Base-by-base conservation (phyloP, 2,329 filamentous ascomycete species). In the Escovopsis weberi region DNA sequence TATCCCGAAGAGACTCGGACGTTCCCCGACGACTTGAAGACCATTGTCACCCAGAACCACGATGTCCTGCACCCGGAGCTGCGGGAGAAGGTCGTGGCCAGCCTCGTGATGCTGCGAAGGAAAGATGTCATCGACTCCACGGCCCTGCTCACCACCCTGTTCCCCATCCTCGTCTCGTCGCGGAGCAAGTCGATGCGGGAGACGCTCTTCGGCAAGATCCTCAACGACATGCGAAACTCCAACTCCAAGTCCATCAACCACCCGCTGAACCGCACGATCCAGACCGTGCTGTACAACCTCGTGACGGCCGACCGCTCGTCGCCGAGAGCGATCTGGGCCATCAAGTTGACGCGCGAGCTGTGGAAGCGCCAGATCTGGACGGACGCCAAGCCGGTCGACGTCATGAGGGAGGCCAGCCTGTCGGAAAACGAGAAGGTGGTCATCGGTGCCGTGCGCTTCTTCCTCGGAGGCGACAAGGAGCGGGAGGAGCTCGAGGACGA, bases 281-380 rank as follows among this genome's bases (percentile, higher is more conserved):
- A 98, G 62, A 93, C 85, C 3, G 85, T 93, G 11, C 75, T 96
- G 26, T 94, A 86, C 68, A 94, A 94, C 60, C 72, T 96, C 23
- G 76, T 96, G 37, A 85, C 85, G 12, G 84, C 83, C 4, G 89
- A 98, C 59, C 78, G 83, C 36, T 72, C 82, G 8, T 93, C 87
- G 1, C 73, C 85, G 1, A 91, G 94, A 55, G 86, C 84, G 4
- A 72, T 98, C 40, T 98, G 91, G 91, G 87, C 91, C 4, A 86
- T 95, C 47, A 95, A 95, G 62, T 75, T 98, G 49, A 94, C 88
- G 4, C 75, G 89, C 48, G 91, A 98, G 66, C 69, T 98, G 56
- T 98, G 91, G 91, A 94, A 88, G 64, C 76, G 89, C 38, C 88
- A 95, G 53, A 80, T 96, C 49, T 98, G 91, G 91, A 86, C 84